Percentiles rank a stretch among this genome's conserved stretches.
phyloP scores from a whole-genome alignment of 257 asterid species.

The Solanum tacnaense region DNA sequence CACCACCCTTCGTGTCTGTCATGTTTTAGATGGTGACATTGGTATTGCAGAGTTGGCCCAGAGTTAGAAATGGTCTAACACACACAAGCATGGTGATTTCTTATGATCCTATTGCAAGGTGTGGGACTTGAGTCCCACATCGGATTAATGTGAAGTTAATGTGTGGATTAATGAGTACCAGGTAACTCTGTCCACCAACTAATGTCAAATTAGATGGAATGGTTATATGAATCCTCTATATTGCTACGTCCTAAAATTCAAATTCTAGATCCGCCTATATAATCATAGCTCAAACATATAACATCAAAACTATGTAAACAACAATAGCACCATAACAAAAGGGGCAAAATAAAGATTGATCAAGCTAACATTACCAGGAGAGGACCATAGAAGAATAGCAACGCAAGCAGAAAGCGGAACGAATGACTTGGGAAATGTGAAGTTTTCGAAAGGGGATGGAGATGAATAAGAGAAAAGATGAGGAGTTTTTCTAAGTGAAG shows the following conservation, averaged over 20 bases:
- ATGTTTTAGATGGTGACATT: no score
- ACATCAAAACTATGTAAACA: background rate
- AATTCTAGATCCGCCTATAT: background rate
- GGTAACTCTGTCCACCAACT: no score
- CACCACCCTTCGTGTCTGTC: no score
- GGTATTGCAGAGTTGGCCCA: no score
- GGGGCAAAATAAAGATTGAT: background rate
- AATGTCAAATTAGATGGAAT: no score
- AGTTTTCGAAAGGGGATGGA: background rate
- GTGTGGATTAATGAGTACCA: background rate
- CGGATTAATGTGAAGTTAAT: background rate
- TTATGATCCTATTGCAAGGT: background rate
- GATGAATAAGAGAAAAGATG: background rate
- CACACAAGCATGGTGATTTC: no score
- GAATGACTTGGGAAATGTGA: background rate
- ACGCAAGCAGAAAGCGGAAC: conserved; percentile 46
- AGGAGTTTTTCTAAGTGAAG: background rate
- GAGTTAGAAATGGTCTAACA: no score
- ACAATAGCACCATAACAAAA: background rate
- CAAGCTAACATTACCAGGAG: conserved; percentile 33
- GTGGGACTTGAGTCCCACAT: background rate
- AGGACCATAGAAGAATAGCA: conserved; percentile 36
- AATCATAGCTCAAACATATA: background rate
- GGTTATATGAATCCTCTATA: no score
- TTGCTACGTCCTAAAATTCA: background rate